phyloP scores from a whole-genome alignment of 1,139 yeast genomes.

The Yamadazyma triangularis region DNA sequence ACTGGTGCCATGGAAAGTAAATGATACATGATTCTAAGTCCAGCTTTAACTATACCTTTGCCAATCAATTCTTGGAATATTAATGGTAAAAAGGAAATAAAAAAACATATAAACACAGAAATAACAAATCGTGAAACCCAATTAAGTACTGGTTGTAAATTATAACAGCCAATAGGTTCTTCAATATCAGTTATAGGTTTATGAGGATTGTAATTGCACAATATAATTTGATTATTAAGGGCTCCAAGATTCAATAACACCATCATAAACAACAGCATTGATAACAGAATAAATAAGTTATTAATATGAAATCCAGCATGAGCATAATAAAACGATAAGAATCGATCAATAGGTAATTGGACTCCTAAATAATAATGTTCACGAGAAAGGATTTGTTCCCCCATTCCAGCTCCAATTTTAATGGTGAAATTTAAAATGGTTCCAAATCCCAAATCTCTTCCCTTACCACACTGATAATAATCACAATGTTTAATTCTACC shows the following conservation, averaged over 20 bases:
- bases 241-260: slow-evolving; percentile 67
- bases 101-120: slow-evolving; percentile 79
- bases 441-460: slow-evolving; percentile 83
- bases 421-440: slow-evolving; percentile 82
- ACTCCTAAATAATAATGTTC: slow-evolving; percentile 84
- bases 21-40: slow-evolving; percentile 57
- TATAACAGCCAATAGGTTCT: slow-evolving; percentile 69
- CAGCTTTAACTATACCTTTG: slow-evolving; percentile 64
- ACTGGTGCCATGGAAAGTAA: slow-evolving; percentile 72
- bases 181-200: slow-evolving; percentile 58
- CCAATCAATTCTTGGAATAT: slow-evolving; percentile 77
- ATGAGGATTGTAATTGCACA: slow-evolving; percentile 44
- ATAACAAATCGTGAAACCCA: slow-evolving; percentile 82
- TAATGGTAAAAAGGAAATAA: slow-evolving; percentile 77
- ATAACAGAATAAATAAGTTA: slow-evolving; percentile 71
- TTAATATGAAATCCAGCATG: slow-evolving; percentile 90
- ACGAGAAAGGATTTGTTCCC: slow-evolving; percentile 80
- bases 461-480: slow-evolving; percentile 88
- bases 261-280: slow-evolving; percentile 67
- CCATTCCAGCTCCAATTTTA: slow-evolving; percentile 94
- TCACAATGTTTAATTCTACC: slow-evolving; percentile 87
- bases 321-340: slow-evolving; percentile 82
- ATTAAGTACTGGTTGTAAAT: slow-evolving; percentile 65
- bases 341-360: slow-evolving; percentile 71
- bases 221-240: slow-evolving; percentile 53